A percentile compares a stretch with the other conserved stretches of the same genome.
These are phyloP conservation scores for Cercospora zeae-maydis DNA, from an alignment of 2,329 filamentous ascomycete species.

Conservation along the genomic window DNA sequence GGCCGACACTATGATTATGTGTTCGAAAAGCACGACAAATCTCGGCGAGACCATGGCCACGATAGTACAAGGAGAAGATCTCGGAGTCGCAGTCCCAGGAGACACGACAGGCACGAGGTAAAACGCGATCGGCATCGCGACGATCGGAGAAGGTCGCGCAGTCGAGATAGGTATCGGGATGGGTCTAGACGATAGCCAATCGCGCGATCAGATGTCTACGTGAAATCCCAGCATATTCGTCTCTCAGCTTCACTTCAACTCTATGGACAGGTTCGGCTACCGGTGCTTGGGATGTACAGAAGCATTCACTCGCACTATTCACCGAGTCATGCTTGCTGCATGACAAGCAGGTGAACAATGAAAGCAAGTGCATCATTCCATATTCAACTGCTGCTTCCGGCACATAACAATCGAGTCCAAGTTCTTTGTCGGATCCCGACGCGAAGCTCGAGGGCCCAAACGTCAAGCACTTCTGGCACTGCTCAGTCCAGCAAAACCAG, in stretches of 20 bases:
- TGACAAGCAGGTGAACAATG: background rate
- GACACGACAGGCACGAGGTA: constrained; percentile 24
- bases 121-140: constrained; percentile 20
- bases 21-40: constrained; percentile 61
- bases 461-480: background rate
- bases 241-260: background rate
- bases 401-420: background rate
- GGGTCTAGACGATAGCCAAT: constrained; percentile 6
- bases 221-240: background rate
- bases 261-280: background rate
- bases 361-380: background rate
- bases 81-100: constrained; percentile 32
- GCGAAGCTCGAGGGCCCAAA: background rate
- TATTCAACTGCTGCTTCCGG: background rate
- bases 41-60: constrained; percentile 8
- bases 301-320: background rate
- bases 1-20: constrained; percentile 70
- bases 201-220: background rate
- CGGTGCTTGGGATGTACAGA: background rate
- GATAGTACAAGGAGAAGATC: constrained; percentile 21
- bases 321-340: background rate
- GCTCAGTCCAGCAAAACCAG: background rate
- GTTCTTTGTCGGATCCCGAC: background rate
- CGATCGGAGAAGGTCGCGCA: constrained; percentile 21
- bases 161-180: constrained; percentile 18